Percentiles rank a stretch among this genome's conserved stretches.
phyloP scores from a whole-genome alignment of 1,284 basidiomycete species.

The Boletellus deceptivus region DNA sequence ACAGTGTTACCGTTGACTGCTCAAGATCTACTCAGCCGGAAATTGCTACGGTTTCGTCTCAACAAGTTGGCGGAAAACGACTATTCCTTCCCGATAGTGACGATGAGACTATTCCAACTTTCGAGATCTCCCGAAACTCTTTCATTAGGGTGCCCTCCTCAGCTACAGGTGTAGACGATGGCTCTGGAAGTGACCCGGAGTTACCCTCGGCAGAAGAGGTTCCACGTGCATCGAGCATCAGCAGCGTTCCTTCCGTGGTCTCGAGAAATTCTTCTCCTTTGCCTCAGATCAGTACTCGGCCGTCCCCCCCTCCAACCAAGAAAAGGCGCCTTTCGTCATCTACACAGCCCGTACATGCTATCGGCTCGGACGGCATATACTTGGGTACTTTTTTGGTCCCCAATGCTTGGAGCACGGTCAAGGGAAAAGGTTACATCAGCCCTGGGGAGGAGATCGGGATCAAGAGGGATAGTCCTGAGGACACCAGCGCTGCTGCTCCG shows the following conservation, averaged over 20 bases:
- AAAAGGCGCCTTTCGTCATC: slow-evolving; percentile 48
- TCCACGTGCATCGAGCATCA: slow-evolving; percentile 43
- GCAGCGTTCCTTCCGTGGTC: slow-evolving; percentile 35
- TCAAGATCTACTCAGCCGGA: slow-evolving; percentile 3
- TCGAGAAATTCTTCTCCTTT: slow-evolving; percentile 32
- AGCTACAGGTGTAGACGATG: slow-evolving; percentile 16
- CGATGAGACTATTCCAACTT: slow-evolving; percentile 43
- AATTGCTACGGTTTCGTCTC: slow-evolving; percentile 1
- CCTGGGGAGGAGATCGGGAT: slow-evolving; percentile 59
- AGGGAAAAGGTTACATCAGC: slow-evolving; percentile 67
- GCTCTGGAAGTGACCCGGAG: slow-evolving; percentile 35
- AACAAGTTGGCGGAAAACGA: slow-evolving; percentile 28
- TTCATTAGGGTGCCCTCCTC: slow-evolving; percentile 13
- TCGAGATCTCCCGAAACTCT: slow-evolving; percentile 15
- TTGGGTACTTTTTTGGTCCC: slow-evolving; percentile 69
- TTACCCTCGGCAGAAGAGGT: slow-evolving; percentile 31
- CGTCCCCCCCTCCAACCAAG: slow-evolving; percentile 42
- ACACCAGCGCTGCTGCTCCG: slow-evolving; percentile 23
- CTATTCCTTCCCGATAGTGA: slow-evolving; percentile 62
- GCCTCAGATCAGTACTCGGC: slow-evolving; percentile 11
- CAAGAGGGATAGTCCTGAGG: slow-evolving; percentile 51
- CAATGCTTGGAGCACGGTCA: slow-evolving; percentile 81
- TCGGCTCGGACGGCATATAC: slow-evolving; percentile 36
- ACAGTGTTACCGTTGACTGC: neutral
- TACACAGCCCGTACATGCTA: slow-evolving; percentile 4